These are phyloP conservation scores for Pyrenophora teres DNA, from an alignment of 2,329 filamentous ascomycete species.

Conservation along the genomic window DNA sequence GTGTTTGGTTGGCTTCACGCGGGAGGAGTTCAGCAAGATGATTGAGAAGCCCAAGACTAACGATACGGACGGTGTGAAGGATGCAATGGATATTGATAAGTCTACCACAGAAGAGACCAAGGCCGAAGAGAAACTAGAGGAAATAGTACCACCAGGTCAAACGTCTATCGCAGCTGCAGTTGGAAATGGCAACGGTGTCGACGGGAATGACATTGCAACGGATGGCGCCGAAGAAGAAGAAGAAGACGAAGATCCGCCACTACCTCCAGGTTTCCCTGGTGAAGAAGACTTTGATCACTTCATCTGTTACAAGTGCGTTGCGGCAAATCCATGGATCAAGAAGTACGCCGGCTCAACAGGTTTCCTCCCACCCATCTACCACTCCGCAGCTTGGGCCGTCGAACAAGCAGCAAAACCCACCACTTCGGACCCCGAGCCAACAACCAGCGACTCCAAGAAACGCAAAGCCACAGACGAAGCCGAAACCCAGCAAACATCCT, in stretches of 20 bases:
- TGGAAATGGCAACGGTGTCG: constrained; percentile 26
- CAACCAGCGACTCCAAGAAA: constrained; percentile 45
- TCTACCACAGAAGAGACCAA: constrained; percentile 1
- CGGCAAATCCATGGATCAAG: constrained; percentile 89
- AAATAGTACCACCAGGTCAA: constrained; percentile 14
- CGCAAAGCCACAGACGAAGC: constrained; percentile 54
- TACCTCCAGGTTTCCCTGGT: constrained; percentile 82
- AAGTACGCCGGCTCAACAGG: constrained; percentile 78
- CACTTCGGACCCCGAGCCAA: constrained; percentile 19
- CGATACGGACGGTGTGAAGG: constrained; percentile 10
- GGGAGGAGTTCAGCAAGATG: constrained; percentile 68
- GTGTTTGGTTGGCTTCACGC: constrained; percentile 80
- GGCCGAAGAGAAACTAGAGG: constrained; percentile 13
- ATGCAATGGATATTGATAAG: constrained; percentile 19
- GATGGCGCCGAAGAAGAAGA: constrained; percentile 59
- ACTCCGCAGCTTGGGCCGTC: constrained; percentile 35
- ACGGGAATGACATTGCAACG: constrained; percentile 44
- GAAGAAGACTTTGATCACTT: constrained; percentile 91
- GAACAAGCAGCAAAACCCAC: constrained; percentile 11
- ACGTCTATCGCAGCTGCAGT: constrained; percentile 27
- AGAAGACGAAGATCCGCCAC: constrained; percentile 62
- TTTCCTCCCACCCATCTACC: constrained; percentile 76
- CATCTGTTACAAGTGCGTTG: constrained; percentile 91
- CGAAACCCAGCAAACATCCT: constrained; percentile 27
- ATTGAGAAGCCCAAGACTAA: constrained; percentile 31